Evolutionary conservation across 1,284 basidiomycete species (phyloP), one percentile per base, ranked within the genome.

Genomic region (Rhodotorula sp.): DNA sequence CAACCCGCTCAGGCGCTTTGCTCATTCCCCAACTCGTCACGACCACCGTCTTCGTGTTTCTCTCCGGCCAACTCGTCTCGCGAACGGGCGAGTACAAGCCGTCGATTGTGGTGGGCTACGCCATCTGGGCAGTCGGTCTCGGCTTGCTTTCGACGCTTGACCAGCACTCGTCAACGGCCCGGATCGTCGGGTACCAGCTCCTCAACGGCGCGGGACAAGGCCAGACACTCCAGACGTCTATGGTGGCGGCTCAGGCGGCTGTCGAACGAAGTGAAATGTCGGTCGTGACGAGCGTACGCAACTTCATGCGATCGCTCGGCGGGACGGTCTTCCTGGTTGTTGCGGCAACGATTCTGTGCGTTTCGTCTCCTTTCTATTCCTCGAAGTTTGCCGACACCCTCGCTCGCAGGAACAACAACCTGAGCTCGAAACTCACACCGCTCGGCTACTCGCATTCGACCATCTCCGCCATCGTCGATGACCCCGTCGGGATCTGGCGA

Each of bases 131-230:
- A 0, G 81, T 90, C 36, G 88, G 86, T 0, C 85, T 87, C 57
- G 90, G 90, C 1, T 84, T 88, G 51, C 79, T 90, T 13, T 87
- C 88, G 2, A 88, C 86, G 11, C 82, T 90, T 53, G 84, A 81
- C 1, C 80, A 82, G 2, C 77, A 80, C 10, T 85, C 88, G 0
- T 75, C 81, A 1, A 82, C 85, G 55, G 85, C 83, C 0, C 79
- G 85, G 1, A 78, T 89, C n/a, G 85, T 89, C 0, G 82, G 88
- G 10, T 90, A 83, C 73, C 88, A 90, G 83, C 75, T 91, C 10
- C 78, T 91, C 2, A 84, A 86, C 1, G 90, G 89, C 0, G 48
- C 85, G 1, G 90, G 90, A 1, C 86, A 88, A 20, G 90, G 90
- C 2, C 84, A 85, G 76, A 79, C 79, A 1, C 72, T 80, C 0